Conservation (phyloP, 129 eudicot species). For the Centrapalus pauciflorus region DNA sequence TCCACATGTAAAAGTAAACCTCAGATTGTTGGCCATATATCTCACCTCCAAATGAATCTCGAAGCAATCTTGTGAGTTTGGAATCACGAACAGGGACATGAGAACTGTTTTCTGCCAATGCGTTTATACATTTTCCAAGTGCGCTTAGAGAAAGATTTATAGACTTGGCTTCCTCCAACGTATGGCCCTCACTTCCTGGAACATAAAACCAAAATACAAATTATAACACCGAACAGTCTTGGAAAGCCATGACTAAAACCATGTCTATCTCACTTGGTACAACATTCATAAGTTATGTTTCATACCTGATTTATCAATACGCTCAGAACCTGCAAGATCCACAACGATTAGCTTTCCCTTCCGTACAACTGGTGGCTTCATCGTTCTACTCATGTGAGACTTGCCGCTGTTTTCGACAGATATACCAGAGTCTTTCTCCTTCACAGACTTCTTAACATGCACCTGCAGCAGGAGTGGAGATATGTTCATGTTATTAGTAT, state of each 20-base stretch:
- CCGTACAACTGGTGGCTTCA: conserved; percentile 69
- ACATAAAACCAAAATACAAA: conserved; percentile 5
- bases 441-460: conserved; percentile 68
- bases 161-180: conserved; percentile 95
- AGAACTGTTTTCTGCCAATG: conserved; percentile 91
- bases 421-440: conserved; percentile 44
- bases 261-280: not conserved
- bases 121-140: conserved; percentile 95
- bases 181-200: conserved; percentile 93
- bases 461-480: conserved; percentile 41
- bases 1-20: too few species aligned
- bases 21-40: not conserved
- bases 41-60: conserved; percentile 97
- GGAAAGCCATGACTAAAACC: too few species aligned
- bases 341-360: conserved; percentile 86
- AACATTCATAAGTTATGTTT: not conserved
- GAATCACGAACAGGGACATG: conserved; percentile 98
- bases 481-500: not conserved
- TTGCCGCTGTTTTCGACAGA: conserved; percentile 45
- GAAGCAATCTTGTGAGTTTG: conserved; percentile 89
- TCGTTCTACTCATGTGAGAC: conserved; percentile 42
- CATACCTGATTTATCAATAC: conserved; percentile 85
- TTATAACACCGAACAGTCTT: not conserved
- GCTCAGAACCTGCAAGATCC: conserved; percentile 98
- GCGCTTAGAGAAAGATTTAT: conserved; percentile 94